Conservation (phyloP, 805 yeast genomes). For the Saturnispora bothae region DNA sequence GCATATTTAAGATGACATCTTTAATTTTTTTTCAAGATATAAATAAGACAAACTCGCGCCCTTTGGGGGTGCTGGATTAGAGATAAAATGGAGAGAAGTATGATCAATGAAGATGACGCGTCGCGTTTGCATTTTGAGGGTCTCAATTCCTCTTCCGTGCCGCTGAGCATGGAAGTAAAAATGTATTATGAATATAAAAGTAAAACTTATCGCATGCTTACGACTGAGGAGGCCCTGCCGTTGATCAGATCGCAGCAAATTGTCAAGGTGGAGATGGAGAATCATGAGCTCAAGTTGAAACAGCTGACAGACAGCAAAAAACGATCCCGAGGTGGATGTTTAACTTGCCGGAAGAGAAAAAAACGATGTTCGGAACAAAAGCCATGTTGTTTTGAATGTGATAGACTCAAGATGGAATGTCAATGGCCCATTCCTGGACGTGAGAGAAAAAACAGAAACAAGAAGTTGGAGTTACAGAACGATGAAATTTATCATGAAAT, state of each 20-base stretch:
- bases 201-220: not conserved
- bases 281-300: not conserved
- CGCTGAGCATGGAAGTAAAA: too few species aligned
- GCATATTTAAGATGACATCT: too few species aligned
- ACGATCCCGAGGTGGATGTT: constrained; percentile 62
- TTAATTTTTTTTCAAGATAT: too few species aligned
- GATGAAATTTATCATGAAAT: constrained; percentile 44
- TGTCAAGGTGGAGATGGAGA: not conserved
- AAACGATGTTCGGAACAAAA: constrained; percentile 66
- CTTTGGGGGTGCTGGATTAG: too few species aligned
- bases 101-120: too few species aligned
- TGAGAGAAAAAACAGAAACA: constrained; percentile 45
- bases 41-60: too few species aligned
- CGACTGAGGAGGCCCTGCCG: not conserved
- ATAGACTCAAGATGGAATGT: constrained; percentile 53
- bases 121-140: too few species aligned
- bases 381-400: constrained; percentile 61
- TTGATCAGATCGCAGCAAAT: not conserved
- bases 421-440: constrained; percentile 68
- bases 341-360: constrained; percentile 68
- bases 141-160: too few species aligned
- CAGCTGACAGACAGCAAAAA: constrained; percentile 24
- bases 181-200: not conserved
- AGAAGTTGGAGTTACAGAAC: constrained; percentile 37
- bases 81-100: too few species aligned